These are phyloP conservation scores for Speleostelium caveatum DNA, from an alignment of 78 protist species.

Conservation along the genomic window DNA sequence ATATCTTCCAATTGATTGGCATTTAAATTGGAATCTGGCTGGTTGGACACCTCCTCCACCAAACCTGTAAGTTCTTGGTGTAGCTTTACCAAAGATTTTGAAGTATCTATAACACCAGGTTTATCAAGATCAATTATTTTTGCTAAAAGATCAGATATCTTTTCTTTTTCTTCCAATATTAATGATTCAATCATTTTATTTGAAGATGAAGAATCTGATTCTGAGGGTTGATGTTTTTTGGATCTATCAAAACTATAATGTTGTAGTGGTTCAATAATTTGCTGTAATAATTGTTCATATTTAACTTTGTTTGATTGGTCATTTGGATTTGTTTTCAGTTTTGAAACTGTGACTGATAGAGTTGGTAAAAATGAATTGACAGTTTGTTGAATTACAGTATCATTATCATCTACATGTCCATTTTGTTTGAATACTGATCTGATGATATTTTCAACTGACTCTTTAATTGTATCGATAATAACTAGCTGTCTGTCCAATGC, in stretches of 20 bases:
- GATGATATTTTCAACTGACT: slow-evolving; percentile 9
- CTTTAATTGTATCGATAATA: slow-evolving; percentile 36
- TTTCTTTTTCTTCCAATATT: neutral
- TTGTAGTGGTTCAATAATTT: slow-evolving; percentile 33
- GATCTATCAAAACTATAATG: neutral
- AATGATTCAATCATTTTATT: neutral
- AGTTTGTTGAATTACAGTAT: slow-evolving; percentile 15
- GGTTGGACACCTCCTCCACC: neutral
- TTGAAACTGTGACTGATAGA: neutral
- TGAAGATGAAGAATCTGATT: neutral
- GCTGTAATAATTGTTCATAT: neutral
- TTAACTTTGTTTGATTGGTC: neutral
- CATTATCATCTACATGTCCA: neutral
- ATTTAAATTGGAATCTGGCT: too few relatives aligned
- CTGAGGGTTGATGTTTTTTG: neutral
- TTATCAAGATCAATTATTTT: slow-evolving; percentile 26
- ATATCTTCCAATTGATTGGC: too few relatives aligned
- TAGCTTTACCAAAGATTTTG: slow-evolving; percentile 38
- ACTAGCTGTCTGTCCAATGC: neutral
- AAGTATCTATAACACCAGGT: slow-evolving; percentile 39
- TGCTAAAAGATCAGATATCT: slow-evolving; percentile 12
- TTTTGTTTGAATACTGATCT: slow-evolving; percentile 23
- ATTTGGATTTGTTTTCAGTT: slow-evolving; percentile 22
- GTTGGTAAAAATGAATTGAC: slow-evolving; percentile 44
- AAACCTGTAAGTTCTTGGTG: slow-evolving; percentile 25